Conservation (phyloP, 2,329 filamentous ascomycete species). For the Penicillium hesseltinei region DNA sequence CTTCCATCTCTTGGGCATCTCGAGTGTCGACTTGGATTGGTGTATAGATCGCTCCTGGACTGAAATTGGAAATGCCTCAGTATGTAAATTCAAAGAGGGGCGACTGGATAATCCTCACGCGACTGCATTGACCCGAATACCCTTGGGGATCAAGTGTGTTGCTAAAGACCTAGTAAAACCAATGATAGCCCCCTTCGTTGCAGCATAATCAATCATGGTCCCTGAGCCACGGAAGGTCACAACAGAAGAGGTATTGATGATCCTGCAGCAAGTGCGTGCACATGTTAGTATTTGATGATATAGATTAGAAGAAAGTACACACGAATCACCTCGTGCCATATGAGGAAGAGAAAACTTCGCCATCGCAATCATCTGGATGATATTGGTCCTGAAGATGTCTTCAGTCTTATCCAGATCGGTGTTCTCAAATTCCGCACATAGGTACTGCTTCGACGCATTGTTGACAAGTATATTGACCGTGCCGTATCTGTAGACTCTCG, state of each 20-base stretch:
- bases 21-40: slow-evolving; percentile 39
- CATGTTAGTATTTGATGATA: neutral
- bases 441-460: slow-evolving; percentile 58
- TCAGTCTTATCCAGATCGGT: slow-evolving; percentile 51
- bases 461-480: slow-evolving; percentile 56
- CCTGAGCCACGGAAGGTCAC: slow-evolving; percentile 55
- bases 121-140: slow-evolving; percentile 55
- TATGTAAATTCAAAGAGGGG: too few species aligned
- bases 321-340: slow-evolving; percentile 53
- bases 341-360: slow-evolving; percentile 57
- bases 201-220: slow-evolving; percentile 54
- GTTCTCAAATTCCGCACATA: slow-evolving; percentile 53
- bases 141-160: slow-evolving; percentile 53
- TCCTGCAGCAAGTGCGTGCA: slow-evolving; percentile 33
- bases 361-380: slow-evolving; percentile 59
- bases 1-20: slow-evolving; percentile 35
- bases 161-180: slow-evolving; percentile 56
- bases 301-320: slow-evolving; percentile 17
- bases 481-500: slow-evolving; percentile 50
- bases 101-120: slow-evolving; percentile 29
- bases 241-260: slow-evolving; percentile 58
- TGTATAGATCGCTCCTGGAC: slow-evolving; percentile 36
- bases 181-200: slow-evolving; percentile 59
- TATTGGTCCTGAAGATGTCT: slow-evolving; percentile 57
- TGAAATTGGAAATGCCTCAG: slow-evolving; percentile 7